Conservation (phyloP, 805 yeast genomes). For the Yamadazyma nakazawae region DNA sequence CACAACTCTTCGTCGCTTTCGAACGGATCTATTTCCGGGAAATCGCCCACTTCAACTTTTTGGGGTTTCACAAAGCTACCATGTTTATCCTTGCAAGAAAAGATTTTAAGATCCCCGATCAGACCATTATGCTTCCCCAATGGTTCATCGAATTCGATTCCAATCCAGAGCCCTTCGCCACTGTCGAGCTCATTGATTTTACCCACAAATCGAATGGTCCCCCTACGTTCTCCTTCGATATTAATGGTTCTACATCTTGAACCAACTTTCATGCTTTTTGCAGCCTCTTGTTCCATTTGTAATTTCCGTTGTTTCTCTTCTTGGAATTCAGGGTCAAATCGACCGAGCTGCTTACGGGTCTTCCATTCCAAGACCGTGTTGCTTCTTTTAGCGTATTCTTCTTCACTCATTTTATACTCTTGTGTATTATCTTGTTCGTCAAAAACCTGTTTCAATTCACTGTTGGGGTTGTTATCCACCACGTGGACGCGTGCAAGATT, state of each 20-base stretch:
- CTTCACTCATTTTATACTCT: slow-evolving; percentile 48
- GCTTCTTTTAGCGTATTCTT: slow-evolving; percentile 55
- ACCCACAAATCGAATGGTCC: slow-evolving; percentile 71
- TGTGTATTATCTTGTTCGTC: slow-evolving; percentile 24
- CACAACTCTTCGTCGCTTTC: slow-evolving; percentile 41
- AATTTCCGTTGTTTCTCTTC: slow-evolving; percentile 26
- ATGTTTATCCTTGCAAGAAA: slow-evolving; percentile 53
- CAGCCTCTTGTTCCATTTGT: slow-evolving; percentile 24
- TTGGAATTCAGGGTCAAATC: slow-evolving; percentile 57
- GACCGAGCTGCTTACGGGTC: slow-evolving; percentile 60
- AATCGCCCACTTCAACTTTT: slow-evolving; percentile 68
- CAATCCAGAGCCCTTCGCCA: slow-evolving; percentile 64
- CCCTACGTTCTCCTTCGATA: slow-evolving; percentile 55
- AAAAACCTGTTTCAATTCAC: slow-evolving; percentile 34
- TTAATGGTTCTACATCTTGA: slow-evolving; percentile 51
- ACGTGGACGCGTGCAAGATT: slow-evolving; percentile 55
- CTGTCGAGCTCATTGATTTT: slow-evolving; percentile 55
- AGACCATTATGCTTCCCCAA: slow-evolving; percentile 84
- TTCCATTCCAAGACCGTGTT: slow-evolving; percentile 81
- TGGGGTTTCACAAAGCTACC: slow-evolving; percentile 79
- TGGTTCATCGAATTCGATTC: slow-evolving; percentile 82
- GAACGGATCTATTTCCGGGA: slow-evolving; percentile 46
- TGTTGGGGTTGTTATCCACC: slow-evolving; percentile 51
- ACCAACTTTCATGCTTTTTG: slow-evolving; percentile 40
- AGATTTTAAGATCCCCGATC: slow-evolving; percentile 57